phyloP scores from a whole-genome alignment of 768 basidiomycete genomes.

The Jaapia argillacea region DNA sequence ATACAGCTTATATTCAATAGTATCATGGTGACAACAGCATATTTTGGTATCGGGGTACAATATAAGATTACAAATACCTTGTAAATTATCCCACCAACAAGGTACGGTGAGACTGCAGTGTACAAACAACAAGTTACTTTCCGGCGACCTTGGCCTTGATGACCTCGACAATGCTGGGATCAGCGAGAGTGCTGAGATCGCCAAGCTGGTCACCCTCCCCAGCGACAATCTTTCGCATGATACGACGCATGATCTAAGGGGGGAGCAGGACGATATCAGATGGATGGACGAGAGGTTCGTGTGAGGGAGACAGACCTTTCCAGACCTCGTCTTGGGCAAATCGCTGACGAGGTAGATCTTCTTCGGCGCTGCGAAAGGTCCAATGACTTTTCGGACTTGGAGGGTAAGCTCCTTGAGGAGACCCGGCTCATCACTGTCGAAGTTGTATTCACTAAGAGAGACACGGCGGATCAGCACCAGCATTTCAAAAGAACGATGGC shows the following conservation, averaged over 20 bases:
- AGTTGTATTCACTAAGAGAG: slow-evolving; percentile 86
- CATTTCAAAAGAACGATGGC: not conserved
- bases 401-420: slow-evolving; percentile 87
- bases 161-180: slow-evolving; percentile 75
- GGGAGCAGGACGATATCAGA: not conserved
- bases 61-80: no score
- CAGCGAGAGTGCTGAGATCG: slow-evolving; percentile 88
- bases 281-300: slow-evolving; percentile 1
- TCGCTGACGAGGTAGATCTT: slow-evolving; percentile 76
- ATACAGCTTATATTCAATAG: no score
- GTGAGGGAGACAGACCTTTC: slow-evolving; percentile 65
- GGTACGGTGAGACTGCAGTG: no score
- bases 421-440: slow-evolving; percentile 68
- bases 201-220: slow-evolving; percentile 94
- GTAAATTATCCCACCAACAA: no score
- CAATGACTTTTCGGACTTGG: slow-evolving; percentile 97
- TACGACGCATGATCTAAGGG: slow-evolving; percentile 80
- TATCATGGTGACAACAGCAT: no score
- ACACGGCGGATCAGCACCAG: slow-evolving; percentile 23
- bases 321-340: slow-evolving; percentile 90
- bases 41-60: no score
- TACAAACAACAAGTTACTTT: no score
- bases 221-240: slow-evolving; percentile 93
- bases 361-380: slow-evolving; percentile 96
- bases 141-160: slow-evolving; percentile 75